Base-by-base conservation (phyloP, 2,329 filamentous ascomycete genomes). In the Hypoxylon sp. region DNA sequence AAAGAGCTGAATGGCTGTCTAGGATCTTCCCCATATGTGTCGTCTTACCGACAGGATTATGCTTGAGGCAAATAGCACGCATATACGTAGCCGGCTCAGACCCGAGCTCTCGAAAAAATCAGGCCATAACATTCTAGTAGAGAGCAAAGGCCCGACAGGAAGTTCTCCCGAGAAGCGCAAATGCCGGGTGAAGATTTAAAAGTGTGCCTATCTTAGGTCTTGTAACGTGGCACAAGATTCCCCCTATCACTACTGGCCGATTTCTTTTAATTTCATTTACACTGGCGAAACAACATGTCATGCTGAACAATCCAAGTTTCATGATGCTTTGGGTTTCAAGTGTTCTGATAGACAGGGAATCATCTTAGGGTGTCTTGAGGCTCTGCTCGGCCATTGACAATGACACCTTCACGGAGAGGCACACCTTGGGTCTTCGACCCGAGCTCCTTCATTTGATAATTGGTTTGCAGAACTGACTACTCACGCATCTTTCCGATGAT, bases 151-250 rank as follows among this genome's bases (percentile, higher is more conserved):
- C 59, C 44, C 48, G 65, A 46, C 63, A 63, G 39, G 54, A 21
- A 50, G 46, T 53, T 42, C 39, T 27, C 56, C 39, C 29, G 57
- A 59, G 42, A 53, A 39, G 59, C 53, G 60, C 64, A 73, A 74
- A 72, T 72, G 70, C 73, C 71, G 71, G 69, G 58, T 65, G 60
- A 63, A 55, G 55, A 56, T 72, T 69, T 37, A 60, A 57, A 67
- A 64, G 53, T 68, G 64, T 68, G n/a, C n/a, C n/a, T n/a, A 71
- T 60, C 72, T 61, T 54, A 27, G 39, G 52, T 65, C 53, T 68
- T 73, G 75, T 73, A 76, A 76, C 74, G 74, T 76, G 60, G 65
- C 66, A 77, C 61, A 64, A 67, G 68, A 72, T 67, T 69, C 55
- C 54, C 72, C 65, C 68, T 68, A 67, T 72, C 66, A 68, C 54